Evolutionary conservation across 768 basidiomycete genomes (phyloP), one percentile per base, ranked within the genome.

Genomic region (Leccinum truebloodii): DNA sequence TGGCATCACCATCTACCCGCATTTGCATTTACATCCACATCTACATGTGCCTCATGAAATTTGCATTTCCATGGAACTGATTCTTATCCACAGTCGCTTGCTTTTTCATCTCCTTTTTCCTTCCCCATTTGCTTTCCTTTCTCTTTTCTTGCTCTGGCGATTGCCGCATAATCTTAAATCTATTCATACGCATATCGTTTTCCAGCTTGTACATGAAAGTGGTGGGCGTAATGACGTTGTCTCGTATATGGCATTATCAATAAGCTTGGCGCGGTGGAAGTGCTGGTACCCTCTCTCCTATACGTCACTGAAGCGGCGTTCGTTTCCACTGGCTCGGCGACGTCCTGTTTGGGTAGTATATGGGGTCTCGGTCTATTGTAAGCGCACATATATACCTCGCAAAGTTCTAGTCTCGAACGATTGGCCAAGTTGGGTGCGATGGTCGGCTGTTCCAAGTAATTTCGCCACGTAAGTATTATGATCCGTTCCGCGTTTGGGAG

Each of bases 131-230:
- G 49, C 24, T 50, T 26, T 16, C 2, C 7, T 26, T 28, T 48
- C 22, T 24, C 26, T 34, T 6, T 5, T 35, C 52, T 58, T 41
- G 39, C 18, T 41, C 39, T 41, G 18, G 39, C 39, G 39, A 41
- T 41, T 41, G 39, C 39, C 39, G 39, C 18, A 41, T 41, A 41
- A 41, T 41, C 18, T n/a, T 41, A 41, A 56, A 39, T 56, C 26
- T 58, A 58, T 55, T 37, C 35, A n/a, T 56, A 35, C 56, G 22
- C 57, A 55, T 56, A 58, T 50, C 49, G 49, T 50, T 26, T 50
- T 26, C 6, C 6, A 26, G 8, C 3, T 50, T 50, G 24, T 50
- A 50, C 24, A 50, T 50, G 49, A 26, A 24, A 13, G 18, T 24
- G n/a, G 14, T 50, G 49, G 49, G 49, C 49, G 49, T 20, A 50